Percentiles rank a stretch among this genome's conserved stretches.
phyloP scores from a whole-genome alignment of 1,139 yeast species.

The Pichia inconspicua region DNA sequence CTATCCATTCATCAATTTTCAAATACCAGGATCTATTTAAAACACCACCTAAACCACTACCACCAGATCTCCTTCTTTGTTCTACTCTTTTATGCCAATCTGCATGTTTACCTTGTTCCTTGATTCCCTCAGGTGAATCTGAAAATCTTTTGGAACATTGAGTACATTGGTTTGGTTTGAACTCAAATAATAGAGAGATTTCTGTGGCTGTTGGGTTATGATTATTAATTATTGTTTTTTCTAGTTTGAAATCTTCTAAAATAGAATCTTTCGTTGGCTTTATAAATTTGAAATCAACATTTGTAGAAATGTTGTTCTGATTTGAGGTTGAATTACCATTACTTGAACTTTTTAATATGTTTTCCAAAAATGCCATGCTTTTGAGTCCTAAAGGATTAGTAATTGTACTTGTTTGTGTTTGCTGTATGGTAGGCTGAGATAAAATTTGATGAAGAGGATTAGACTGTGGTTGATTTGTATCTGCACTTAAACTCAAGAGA shows the following conservation, averaged over 20 bases:
- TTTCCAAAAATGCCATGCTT: conserved; percentile 20
- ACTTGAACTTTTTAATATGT: conserved; percentile 19
- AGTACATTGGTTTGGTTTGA: conserved; percentile 74
- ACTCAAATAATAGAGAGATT: conserved; percentile 41
- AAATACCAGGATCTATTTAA: conserved; percentile 83
- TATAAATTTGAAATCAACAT: conserved; percentile 16
- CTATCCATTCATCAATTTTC: conserved; percentile 65
- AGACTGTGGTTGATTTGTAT: not conserved
- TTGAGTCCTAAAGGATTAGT: conserved; percentile 19
- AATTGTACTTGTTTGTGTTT: not conserved
- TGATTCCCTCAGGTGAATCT: conserved; percentile 51
- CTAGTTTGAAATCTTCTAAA: conserved; percentile 19
- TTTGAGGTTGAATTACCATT: not conserved
- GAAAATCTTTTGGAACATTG: conserved; percentile 86
- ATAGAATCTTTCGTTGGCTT: conserved; percentile 17
- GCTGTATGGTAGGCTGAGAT: not conserved
- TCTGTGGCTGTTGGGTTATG: conserved; percentile 30
- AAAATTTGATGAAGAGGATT: not conserved
- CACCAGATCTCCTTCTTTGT: conserved; percentile 56
- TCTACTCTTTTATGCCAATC: conserved; percentile 97
- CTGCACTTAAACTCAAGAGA: conserved; percentile 14
- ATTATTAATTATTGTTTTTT: conserved; percentile 34
- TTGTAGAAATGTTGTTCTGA: conserved; percentile 10
- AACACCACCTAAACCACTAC: conserved; percentile 31
- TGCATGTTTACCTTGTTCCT: conserved; percentile 53